phyloP scores from a whole-genome alignment of 257 asterid species.

The Forsythia viridissima region DNA sequence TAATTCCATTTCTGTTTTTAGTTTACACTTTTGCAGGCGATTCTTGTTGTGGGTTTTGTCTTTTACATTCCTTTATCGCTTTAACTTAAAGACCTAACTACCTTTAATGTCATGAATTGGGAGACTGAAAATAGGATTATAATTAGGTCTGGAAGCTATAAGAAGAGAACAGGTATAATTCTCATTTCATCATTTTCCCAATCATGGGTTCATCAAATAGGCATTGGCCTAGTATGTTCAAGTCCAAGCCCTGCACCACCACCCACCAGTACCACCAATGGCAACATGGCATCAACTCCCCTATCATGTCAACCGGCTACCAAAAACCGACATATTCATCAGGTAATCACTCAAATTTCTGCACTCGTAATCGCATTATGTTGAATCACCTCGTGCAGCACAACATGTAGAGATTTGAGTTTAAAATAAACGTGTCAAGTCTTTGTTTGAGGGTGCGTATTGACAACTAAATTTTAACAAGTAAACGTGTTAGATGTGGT shows the following conservation, averaged over 20 bases:
- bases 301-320: constrained; percentile 32
- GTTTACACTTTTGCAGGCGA: not conserved
- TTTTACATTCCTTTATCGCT: not conserved
- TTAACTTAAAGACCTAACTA: not conserved
- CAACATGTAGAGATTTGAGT: no score
- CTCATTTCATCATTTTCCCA: not conserved
- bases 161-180: constrained; percentile 12
- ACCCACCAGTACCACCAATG: constrained; percentile 27
- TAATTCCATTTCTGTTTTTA: not conserved
- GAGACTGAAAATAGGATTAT: constrained; percentile 4
- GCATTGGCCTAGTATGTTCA: constrained; percentile 59
- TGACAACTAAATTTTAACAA: no score
- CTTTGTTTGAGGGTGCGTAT: not conserved
- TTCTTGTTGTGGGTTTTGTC: not conserved
- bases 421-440: not conserved
- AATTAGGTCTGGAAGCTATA: constrained; percentile 38
- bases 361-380: no score
- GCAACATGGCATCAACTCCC: constrained; percentile 38
- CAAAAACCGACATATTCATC: constrained; percentile 29
- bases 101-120: not conserved
- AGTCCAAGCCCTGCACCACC: constrained; percentile 46
- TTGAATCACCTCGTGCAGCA: no score
- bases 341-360: constrained; percentile 27
- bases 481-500: not conserved
- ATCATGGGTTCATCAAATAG: constrained; percentile 48